Conservation (phyloP, 805 yeast genomes). For the Vanderwaltozyma polyspora region DNA sequence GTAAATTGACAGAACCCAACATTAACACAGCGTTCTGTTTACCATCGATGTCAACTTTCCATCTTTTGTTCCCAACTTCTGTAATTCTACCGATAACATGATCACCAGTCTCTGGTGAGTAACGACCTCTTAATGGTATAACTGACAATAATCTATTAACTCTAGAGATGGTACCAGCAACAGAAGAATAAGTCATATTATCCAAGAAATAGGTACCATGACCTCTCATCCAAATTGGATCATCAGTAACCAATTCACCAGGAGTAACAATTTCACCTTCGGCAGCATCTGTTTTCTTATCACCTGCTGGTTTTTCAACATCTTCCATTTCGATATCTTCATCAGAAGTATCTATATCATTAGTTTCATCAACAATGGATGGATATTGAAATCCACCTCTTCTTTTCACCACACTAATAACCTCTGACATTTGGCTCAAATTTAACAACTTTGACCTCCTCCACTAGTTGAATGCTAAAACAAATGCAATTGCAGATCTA, state of each 20-base stretch:
- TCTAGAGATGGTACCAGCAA: conserved; percentile 79
- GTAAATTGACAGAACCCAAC: conserved; percentile 92
- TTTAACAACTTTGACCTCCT: too few species aligned
- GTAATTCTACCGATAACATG: conserved; percentile 89
- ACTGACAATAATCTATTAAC: conserved; percentile 84
- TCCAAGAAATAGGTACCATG: conserved; percentile 85
- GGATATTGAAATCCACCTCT: conserved; percentile 19
- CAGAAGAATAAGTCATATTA: conserved; percentile 74
- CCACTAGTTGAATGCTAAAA: too few species aligned
- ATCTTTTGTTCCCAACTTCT: conserved; percentile 85
- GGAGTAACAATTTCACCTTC: conserved; percentile 63
- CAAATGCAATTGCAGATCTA: too few species aligned
- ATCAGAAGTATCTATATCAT: conserved; percentile 35
- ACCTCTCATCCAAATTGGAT: conserved; percentile 96
- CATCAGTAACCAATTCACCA: conserved; percentile 92
- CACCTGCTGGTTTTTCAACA: conserved; percentile 5
- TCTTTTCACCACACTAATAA: conserved; percentile 19
- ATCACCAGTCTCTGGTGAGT: conserved; percentile 92
- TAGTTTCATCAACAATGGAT: conserved; percentile 17
- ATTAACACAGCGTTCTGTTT: conserved; percentile 82
- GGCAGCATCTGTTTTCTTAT: conserved; percentile 6
- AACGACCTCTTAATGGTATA: conserved; percentile 74
- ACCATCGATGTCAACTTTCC: conserved; percentile 97
- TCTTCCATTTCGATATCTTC: conserved; percentile 13
- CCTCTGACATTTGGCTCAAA: conserved; percentile 21